These are phyloP conservation scores for Chondrostereum purpureum DNA, from an alignment of 1,284 basidiomycete species.

Conservation along the genomic window DNA sequence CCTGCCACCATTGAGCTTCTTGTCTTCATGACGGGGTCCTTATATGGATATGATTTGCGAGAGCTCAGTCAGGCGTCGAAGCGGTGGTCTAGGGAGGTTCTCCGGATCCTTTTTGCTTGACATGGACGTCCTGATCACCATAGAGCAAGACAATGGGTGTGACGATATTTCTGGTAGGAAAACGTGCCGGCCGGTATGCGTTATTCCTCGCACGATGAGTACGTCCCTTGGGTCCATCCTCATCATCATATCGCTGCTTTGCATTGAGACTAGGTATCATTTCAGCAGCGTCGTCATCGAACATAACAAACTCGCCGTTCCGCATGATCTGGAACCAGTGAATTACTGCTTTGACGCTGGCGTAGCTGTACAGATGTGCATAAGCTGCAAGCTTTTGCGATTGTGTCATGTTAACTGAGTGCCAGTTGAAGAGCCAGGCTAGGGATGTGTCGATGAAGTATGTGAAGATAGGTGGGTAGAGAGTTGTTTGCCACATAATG, in stretches of 20 bases:
- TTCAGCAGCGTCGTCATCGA: conserved; percentile 61
- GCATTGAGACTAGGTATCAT: background rate
- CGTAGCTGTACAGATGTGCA: conserved; percentile 73
- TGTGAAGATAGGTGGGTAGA: conserved; percentile 79
- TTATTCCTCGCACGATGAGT: conserved; percentile 30
- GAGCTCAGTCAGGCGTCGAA: no score
- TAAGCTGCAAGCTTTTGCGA: conserved; percentile 73
- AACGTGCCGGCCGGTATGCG: conserved; percentile 61
- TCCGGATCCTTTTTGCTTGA: no score
- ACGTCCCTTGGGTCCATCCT: conserved; percentile 17
- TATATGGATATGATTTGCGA: no score
- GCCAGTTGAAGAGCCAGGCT: conserved; percentile 70
- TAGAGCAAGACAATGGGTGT: conserved; percentile 71
- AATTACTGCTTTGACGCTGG: conserved; percentile 75
- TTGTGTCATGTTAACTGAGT: conserved; percentile 51
- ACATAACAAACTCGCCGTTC: conserved; percentile 72
- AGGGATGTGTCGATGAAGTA: conserved; percentile 60
- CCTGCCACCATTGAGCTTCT: no score
- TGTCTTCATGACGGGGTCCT: no score
- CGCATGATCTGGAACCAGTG: conserved; percentile 91
- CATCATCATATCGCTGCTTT: conserved; percentile 18
- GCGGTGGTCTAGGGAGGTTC: no score
- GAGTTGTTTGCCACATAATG: conserved; percentile 73
- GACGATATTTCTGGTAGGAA: conserved; percentile 75
- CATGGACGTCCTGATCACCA: conserved; percentile 65